Conservation (phyloP, 257 asterid species). For the Plectranthus barbatus region DNA sequence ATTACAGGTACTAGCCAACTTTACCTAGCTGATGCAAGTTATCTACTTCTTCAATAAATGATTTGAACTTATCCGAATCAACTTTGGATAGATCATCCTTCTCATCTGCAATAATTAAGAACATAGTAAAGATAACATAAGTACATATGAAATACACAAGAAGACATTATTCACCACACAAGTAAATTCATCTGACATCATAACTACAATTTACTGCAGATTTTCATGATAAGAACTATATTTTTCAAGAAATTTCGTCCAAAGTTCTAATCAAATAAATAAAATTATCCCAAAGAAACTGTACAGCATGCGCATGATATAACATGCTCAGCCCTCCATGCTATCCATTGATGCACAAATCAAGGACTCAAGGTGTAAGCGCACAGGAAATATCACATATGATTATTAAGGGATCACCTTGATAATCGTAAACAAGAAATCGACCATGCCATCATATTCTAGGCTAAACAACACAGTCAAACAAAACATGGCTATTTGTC, state of each 20-base stretch:
- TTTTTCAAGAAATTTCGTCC: background rate
- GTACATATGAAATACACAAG: background rate
- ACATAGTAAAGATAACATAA: constrained; percentile 5
- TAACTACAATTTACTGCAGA: background rate
- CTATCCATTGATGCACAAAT: too few species aligned
- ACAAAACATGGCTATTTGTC: too few species aligned
- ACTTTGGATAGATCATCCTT: constrained; percentile 62
- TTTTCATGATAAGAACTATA: background rate
- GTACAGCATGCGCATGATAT: background rate
- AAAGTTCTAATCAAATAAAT: background rate
- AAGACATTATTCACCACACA: background rate
- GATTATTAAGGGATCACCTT: background rate
- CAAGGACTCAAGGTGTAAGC: too few species aligned
- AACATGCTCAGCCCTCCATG: background rate
- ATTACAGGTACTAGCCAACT: background rate
- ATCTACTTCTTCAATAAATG: constrained; percentile 75
- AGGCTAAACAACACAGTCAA: background rate
- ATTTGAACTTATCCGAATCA: constrained; percentile 56
- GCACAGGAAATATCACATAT: background rate
- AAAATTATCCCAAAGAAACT: background rate
- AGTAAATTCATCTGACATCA: background rate
- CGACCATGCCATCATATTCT: background rate
- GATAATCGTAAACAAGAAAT: background rate
- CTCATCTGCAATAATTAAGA: constrained; percentile 64
- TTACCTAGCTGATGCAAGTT: constrained; percentile 76